phyloP scores from a whole-genome alignment of 495 filamentous ascomycete species.

The Hypoxylon rickii region DNA sequence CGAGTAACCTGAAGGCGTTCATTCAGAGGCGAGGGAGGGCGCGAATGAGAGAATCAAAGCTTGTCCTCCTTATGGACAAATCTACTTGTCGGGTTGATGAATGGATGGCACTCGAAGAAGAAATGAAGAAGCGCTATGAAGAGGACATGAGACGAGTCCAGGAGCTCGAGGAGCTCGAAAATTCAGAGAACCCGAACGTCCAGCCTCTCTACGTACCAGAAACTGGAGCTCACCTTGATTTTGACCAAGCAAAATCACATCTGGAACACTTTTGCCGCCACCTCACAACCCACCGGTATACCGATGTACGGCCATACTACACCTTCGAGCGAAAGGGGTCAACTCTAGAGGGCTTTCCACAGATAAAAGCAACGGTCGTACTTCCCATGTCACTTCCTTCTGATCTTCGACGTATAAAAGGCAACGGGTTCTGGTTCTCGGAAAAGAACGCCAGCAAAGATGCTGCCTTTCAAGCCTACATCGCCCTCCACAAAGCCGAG shows the following conservation, averaged over 20 bases:
- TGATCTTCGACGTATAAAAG: slow-evolving; percentile 59
- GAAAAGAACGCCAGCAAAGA: slow-evolving; percentile 81
- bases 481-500: slow-evolving; percentile 67
- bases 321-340: slow-evolving; percentile 32
- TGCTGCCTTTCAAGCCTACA: slow-evolving; percentile 82
- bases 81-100: slow-evolving; percentile 37
- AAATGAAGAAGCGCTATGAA: slow-evolving; percentile 75
- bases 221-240: slow-evolving; percentile 72
- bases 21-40: slow-evolving; percentile 88
- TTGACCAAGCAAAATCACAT: slow-evolving; percentile 72
- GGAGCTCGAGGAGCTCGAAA: slow-evolving; percentile 56
- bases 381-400: slow-evolving; percentile 74
- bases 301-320: slow-evolving; percentile 56
- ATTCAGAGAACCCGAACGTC: slow-evolving; percentile 58
- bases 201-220: slow-evolving; percentile 50
- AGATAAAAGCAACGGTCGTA: slow-evolving; percentile 58
- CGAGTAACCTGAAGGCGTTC: slow-evolving; percentile 79
- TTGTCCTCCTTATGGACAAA: slow-evolving; percentile 63
- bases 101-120: slow-evolving; percentile 68
- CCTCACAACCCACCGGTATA: slow-evolving; percentile 60
- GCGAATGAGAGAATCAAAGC: slow-evolving; percentile 70
- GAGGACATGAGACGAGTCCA: slow-evolving; percentile 64
- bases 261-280: slow-evolving; percentile 81
- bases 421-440: slow-evolving; percentile 64
- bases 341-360: slow-evolving; percentile 35